Evolutionary conservation across 805 yeast species (phyloP).

Genomic region (Vanderwaltozyma tropicalis): DNA sequence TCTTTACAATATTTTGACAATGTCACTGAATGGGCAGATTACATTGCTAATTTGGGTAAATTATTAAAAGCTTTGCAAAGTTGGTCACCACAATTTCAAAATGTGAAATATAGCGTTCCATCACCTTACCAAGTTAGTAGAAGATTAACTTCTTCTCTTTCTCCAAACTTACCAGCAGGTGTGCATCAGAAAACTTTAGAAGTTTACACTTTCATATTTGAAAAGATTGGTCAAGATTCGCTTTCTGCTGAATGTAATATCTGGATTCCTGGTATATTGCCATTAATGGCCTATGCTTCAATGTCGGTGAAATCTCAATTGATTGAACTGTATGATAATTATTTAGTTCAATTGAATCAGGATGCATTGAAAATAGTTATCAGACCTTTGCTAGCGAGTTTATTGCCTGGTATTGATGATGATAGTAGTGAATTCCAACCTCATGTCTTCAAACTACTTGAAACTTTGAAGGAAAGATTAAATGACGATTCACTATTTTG

Average conservation of each 20-base stretch:
- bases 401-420: constrained; percentile 85
- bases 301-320: constrained; percentile 78
- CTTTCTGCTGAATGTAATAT: constrained; percentile 45
- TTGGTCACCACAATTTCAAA: constrained; percentile 31
- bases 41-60: constrained; percentile 77
- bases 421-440: constrained; percentile 77
- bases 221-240: constrained; percentile 44
- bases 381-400: constrained; percentile 60
- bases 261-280: constrained; percentile 90
- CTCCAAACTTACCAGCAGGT: constrained; percentile 82
- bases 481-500: constrained; percentile 71
- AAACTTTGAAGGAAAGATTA: constrained; percentile 44
- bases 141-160: constrained; percentile 66
- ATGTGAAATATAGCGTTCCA: constrained; percentile 51
- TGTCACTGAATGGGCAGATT: constrained; percentile 96
- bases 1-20: constrained; percentile 68
- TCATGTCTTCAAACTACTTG: constrained; percentile 50
- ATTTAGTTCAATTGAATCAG: constrained; percentile 44
- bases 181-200: constrained; percentile 85
- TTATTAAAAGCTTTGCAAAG: constrained; percentile 61
- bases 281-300: constrained; percentile 79
- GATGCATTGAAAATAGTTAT: constrained; percentile 42
- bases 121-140: constrained; percentile 54
- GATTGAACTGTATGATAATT: constrained; percentile 49
- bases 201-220: constrained; percentile 63